Evolutionary conservation across 495 filamentous ascomycete species (phyloP), one percentile per base, ranked within the genome.

Genomic region (Aspergillus ellipticus): DNA sequence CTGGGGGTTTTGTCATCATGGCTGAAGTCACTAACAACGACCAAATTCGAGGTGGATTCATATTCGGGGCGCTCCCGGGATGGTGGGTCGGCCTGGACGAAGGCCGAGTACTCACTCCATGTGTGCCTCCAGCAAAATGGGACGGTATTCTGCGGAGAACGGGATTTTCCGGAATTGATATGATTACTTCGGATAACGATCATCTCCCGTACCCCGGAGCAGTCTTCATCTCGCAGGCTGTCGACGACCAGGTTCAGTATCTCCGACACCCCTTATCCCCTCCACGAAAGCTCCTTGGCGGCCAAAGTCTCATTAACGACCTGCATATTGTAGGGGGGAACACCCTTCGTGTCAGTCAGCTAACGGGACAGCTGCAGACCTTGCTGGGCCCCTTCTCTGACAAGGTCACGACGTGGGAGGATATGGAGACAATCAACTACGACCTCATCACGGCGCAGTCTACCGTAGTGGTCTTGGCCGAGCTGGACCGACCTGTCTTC

Each of bases 101-200:
- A 1, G n/a, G 8, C 56, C 50, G 11, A 17, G 63, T 11, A 60
- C 65, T 0, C 82, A 78, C 56, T 81, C 84, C 51, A 8, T 82
- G 66, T 60, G 77, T 31, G 43, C 11, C 49, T 31, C 31, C 50
- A 49, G 21, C 42, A 50, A 0, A 59, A 19, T 84, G 79, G 81
- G 50, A 81, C 49, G 2, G 8, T 0, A 10, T 70, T 1, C 59
- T 83, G 0, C 60, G 57, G 3, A 55, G 68, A 9, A 50, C 62
- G 0, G 77, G 79, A 1, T 83, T 82, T 37, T 69, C 69, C 0
- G 78, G 79, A 6, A 58, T 77, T 42, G 79, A 84, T 20, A 60
- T 69, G 0, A 61, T 48, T 8, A 49, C 24, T n/a, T 51, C 31
- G 13, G 8, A 10, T 20, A 35, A 19, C 22, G 55, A 41, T 17